phyloP scores from a whole-genome alignment of 441 rosid species.

The Populus hybrid region DNA sequence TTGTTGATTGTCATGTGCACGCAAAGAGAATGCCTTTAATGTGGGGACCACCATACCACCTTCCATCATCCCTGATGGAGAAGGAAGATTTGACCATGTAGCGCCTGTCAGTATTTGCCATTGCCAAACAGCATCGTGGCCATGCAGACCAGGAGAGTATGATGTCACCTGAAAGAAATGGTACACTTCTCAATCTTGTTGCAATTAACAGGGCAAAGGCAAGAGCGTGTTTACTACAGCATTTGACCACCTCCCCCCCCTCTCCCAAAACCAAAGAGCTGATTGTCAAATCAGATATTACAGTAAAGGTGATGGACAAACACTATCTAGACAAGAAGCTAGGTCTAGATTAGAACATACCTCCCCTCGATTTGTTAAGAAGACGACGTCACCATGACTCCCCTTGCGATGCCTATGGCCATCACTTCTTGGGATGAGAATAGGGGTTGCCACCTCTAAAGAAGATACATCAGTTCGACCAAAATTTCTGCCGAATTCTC shows the following conservation, averaged over 20 bases:
- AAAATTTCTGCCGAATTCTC: conserved; percentile 67
- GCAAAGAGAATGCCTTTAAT: conserved; percentile 68
- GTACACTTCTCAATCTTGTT: conserved; percentile 5
- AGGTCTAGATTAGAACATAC: conserved; percentile 34
- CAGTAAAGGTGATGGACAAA: not conserved
- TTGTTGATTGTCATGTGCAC: conserved; percentile 70
- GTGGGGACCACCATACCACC: conserved; percentile 78
- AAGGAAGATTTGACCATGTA: conserved; percentile 94
- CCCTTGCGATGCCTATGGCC: conserved; percentile 85
- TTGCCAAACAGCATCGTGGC: conserved; percentile 90
- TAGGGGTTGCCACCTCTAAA: conserved; percentile 93
- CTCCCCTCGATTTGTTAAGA: conserved; percentile 98
- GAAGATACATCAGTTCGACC: conserved; percentile 64
- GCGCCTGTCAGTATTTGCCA: conserved; percentile 95
- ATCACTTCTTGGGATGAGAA: conserved; percentile 80
- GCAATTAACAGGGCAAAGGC: not conserved
- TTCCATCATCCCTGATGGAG: conserved; percentile 89
- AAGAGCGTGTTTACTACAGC: not conserved
- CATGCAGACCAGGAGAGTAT: conserved; percentile 79
- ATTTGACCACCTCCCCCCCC: not conserved
- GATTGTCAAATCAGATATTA: no score
- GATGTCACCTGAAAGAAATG: conserved; percentile 69
- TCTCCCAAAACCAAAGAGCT: no score
- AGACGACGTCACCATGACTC: conserved; percentile 92
- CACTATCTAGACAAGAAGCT: not conserved